A percentile compares a stretch with the other conserved stretches of the same genome.
Evolutionary conservation across 169 alveolate genomes (phyloP).

Genomic region (Plasmodium blacklocki): DNA sequence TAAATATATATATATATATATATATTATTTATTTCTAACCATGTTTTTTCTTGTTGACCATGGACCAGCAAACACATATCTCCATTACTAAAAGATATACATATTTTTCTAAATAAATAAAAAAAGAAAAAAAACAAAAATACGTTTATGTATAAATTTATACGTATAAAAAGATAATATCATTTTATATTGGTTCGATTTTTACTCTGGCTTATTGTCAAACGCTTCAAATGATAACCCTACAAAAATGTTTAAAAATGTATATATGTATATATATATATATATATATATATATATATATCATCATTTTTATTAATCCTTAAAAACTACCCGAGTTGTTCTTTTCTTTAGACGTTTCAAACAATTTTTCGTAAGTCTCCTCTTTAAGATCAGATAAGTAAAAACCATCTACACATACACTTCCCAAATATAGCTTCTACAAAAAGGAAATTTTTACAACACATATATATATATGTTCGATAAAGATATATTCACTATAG

Average conservation of each 20-base stretch:
- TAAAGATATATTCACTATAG: too few relatives aligned
- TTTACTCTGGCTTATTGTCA: slow-evolving; percentile 46
- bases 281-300: background rate
- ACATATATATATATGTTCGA: too few relatives aligned
- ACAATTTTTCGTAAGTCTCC: slow-evolving; percentile 11
- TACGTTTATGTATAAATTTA: background rate
- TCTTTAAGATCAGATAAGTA: slow-evolving; percentile 28
- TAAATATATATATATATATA: background rate
- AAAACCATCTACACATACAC: slow-evolving; percentile 63
- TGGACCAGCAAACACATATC: slow-evolving; percentile 51
- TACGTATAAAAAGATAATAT: background rate
- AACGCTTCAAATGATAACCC: slow-evolving; percentile 67
- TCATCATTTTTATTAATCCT: background rate
- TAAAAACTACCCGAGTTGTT: slow-evolving; percentile 34
- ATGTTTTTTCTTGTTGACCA: slow-evolving; percentile 3
- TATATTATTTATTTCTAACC: slow-evolving; percentile 27
- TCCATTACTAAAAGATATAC: slow-evolving; percentile 66
- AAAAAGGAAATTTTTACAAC: background rate
- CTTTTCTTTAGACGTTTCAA: slow-evolving; percentile 40
- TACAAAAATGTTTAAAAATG: slow-evolving; percentile 13
- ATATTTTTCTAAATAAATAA: slow-evolving; percentile 22
- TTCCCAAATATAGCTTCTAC: slow-evolving; percentile 29
- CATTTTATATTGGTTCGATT: slow-evolving; percentile 4
- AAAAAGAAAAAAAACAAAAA: background rate
- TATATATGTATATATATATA: background rate